Base-by-base conservation (phyloP, 1,284 basidiomycete genomes). In the Cryptococcus deneoformans region DNA sequence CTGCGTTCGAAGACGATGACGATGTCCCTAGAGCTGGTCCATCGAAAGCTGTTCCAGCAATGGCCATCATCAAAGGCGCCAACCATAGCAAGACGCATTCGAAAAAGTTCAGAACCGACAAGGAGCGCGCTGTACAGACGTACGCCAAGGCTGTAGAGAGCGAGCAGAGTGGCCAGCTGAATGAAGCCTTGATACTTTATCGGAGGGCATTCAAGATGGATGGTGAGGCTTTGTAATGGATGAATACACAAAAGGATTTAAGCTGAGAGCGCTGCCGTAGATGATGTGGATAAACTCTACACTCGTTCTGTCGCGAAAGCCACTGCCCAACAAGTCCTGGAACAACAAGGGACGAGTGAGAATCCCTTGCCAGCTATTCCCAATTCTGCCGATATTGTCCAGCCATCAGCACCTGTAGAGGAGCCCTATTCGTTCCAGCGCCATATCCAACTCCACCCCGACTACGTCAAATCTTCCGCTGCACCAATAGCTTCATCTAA, bases 131-230 rank as follows among this genome's bases (percentile, higher is more conserved):
- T 0, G 77, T 91, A 40, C 82, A 82, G 14, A 68, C 86, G 7
- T 94, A 93, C 71, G 77, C 82, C 20, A 80, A 77, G 39, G 91
- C 91, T 4, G 82, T 90, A 34, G 80, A 84, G 50, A 80, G 83
- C 55, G 91, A 94, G 75, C 87, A 89, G 69, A 77, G 78, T 42
- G 85, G 90, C 44, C 80, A 87, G 59, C 80, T 90, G 44, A 87
- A 90, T 64, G 84, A 87, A 38, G 91, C 91, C 7, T 75, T 92
- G 6, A 71, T 75, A 29, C 77, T 91, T 3, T 94, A 94, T 68
- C 84, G 88, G 10, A 83, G 83, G 54, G 89, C 90, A 1, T 92
- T 92, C 75, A 83, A 86, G 57, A 77, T 88, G 70, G 84, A 92
- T 52, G 69, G 72, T 73, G 54, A 63, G 72, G 60, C 0, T n/a